A percentile compares a stretch with the other conserved stretches of the same genome.
phyloP scores from a whole-genome alignment of 805 yeast genomes.

The Metschnikowia henanensis region DNA sequence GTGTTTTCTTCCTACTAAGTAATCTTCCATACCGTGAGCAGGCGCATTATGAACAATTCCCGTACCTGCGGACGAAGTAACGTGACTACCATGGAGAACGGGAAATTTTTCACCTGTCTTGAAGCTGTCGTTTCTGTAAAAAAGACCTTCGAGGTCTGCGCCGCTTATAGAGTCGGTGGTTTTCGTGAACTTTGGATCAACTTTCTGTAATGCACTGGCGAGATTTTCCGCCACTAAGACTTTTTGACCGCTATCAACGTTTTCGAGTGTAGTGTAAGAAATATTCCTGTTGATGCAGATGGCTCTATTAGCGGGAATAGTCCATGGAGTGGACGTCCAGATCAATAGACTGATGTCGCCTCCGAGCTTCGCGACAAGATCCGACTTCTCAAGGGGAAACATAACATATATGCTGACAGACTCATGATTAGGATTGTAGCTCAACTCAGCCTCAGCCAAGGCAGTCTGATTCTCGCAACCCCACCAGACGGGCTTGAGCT shows the following conservation, averaged over 20 bases:
- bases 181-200: conserved; percentile 22
- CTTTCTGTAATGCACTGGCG: conserved; percentile 33
- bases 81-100: conserved; percentile 77
- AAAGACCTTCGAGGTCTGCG: conserved; percentile 24
- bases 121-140: conserved; percentile 59
- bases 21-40: conserved; percentile 97
- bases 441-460: conserved; percentile 94
- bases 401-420: conserved; percentile 70
- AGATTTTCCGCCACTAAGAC: conserved; percentile 60
- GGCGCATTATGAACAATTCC: conserved; percentile 98
- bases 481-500: conserved; percentile 96
- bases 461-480: conserved; percentile 94
- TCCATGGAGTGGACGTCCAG: conserved; percentile 99
- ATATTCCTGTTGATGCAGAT: conserved; percentile 65
- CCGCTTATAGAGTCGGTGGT: conserved; percentile 21
- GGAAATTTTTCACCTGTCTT: conserved; percentile 44
- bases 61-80: conserved; percentile 79
- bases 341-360: conserved; percentile 44
- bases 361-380: conserved; percentile 20
- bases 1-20: conserved; percentile 60
- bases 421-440: conserved; percentile 70
- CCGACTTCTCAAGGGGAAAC: conserved; percentile 47
- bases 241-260: conserved; percentile 34
- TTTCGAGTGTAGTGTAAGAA: conserved; percentile 49
- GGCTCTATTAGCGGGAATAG: conserved; percentile 84